These are phyloP conservation scores for Ceratobasidium papillatum DNA, from an alignment of 1,284 basidiomycete genomes.

Conservation along the genomic window DNA sequence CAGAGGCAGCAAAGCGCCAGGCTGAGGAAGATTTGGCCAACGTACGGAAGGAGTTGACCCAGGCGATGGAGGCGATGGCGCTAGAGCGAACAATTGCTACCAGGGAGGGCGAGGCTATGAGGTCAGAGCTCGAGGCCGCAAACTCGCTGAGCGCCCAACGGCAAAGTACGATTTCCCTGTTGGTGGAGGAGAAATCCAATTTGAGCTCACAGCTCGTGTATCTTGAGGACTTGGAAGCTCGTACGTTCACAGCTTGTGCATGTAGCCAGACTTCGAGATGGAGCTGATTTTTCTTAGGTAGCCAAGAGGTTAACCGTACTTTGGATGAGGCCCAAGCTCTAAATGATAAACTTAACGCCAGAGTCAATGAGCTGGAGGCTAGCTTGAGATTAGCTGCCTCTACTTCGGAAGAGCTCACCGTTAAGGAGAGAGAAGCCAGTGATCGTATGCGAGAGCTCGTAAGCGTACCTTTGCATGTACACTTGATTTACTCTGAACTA, in stretches of 20 bases:
- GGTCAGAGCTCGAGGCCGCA: constrained; percentile 60
- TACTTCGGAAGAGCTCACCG: constrained; percentile 14
- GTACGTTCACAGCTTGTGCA: not conserved
- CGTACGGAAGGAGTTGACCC: constrained; percentile 57
- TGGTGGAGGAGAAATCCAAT: constrained; percentile 37
- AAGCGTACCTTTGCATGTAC: not conserved
- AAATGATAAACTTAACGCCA: constrained; percentile 32
- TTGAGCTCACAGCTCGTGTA: constrained; percentile 22
- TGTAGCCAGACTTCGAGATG: not conserved
- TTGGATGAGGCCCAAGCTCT: constrained; percentile 46
- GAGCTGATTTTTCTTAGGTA: constrained; percentile 44
- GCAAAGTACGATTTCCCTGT: constrained; percentile 29
- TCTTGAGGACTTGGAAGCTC: constrained; percentile 35
- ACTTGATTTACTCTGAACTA: not conserved
- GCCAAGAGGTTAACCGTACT: constrained; percentile 46
- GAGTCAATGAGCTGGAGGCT: constrained; percentile 15
- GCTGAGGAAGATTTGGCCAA: constrained; percentile 61
- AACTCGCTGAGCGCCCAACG: constrained; percentile 33
- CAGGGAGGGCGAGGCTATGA: constrained; percentile 54
- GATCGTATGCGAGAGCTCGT: constrained; percentile 38
- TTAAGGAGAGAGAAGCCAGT: constrained; percentile 36
- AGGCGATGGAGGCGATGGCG: constrained; percentile 66
- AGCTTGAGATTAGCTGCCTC: constrained; percentile 12
- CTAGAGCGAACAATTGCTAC: constrained; percentile 71
- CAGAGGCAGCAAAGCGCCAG: constrained; percentile 36